Percentiles rank a stretch among this genome's conserved stretches.
Conservation (phyloP, 78 protist genomes). For the Dictyostelium capitatum region DNA sequence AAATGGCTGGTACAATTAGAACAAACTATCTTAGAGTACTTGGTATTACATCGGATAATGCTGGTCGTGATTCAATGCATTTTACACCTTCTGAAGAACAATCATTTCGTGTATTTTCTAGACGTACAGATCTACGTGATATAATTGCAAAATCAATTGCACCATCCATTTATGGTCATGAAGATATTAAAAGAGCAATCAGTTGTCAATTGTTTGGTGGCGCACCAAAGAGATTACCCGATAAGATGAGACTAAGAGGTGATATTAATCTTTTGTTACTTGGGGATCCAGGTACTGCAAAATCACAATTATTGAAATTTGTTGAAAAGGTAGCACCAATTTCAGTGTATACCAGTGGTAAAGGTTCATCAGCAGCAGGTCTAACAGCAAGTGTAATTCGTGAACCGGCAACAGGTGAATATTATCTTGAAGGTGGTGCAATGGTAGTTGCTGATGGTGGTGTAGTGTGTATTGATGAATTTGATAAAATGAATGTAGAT, state of each 20-base stretch:
- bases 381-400: constrained; percentile 99
- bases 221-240: constrained; percentile 91
- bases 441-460: constrained; percentile 99
- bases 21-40: constrained; percentile 89
- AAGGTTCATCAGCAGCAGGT: constrained; percentile 99
- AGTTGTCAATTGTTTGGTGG: constrained; percentile 98
- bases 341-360: constrained; percentile 99
- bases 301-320: constrained; percentile 98
- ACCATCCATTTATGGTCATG: constrained; percentile 97
- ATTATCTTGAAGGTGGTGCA: constrained; percentile 99
- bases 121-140: constrained; percentile 77
- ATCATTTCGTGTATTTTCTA: constrained; percentile 66
- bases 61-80: constrained; percentile 19
- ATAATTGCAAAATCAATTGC: constrained; percentile 87
- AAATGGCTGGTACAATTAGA: constrained; percentile 62
- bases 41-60: constrained; percentile 70
- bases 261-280: constrained; percentile 99
- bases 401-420: constrained; percentile 91
- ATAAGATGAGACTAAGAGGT: constrained; percentile 98
- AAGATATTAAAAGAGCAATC: constrained; percentile 96
- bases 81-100: constrained; percentile 89
- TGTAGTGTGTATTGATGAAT: constrained; percentile 99
- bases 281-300: constrained; percentile 99
- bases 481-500: constrained; percentile 97
- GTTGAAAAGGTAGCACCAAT: constrained; percentile 97